Base-by-base conservation (phyloP, 2,329 filamentous ascomycete genomes). In the Zasmidium citrigriseum region DNA sequence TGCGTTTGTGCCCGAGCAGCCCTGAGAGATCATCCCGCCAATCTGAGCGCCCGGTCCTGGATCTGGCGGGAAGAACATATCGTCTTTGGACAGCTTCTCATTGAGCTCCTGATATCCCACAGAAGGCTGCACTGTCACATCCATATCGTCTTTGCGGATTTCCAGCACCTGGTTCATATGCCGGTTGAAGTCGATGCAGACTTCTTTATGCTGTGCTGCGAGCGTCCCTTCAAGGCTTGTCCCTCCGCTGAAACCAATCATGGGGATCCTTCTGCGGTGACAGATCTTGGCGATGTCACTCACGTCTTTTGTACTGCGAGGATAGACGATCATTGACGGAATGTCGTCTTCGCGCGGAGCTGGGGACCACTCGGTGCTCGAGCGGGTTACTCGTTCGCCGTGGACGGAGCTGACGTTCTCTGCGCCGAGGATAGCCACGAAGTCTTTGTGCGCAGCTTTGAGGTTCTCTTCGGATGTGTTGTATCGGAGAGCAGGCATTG, bases 181-280 rank as follows among this genome's bases (percentile, higher is more conserved):
- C 1, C 86, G 84, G 72, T 46, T 46, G 41, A 96, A 96, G 70
- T 97, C 93, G 52, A 97, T 89, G 64, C 89, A 93, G 70, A 97
- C 84, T 12, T 92, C 93, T 12, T 91, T 91, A 70, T 87, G 89
- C 0, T 91, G 91, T 16, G 91, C 90, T 0, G 91, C 90, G 74
- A 96, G 96, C 72, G 96, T 95, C n/a, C 89, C 93, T 73, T 96
- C 93, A 0, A 96, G 79, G 64, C 89, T 93, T 0, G 90, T 89
- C 14, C 92, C 93, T 2, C 91, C 92, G 0, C 90, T 95, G 71
- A 90, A 96, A 0, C 91, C 89, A 59, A 95, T 77, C 77, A 96
- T 89, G 1, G 93, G 93, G 54, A 96, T 84, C 16, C 83, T 86
- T 74, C 92, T 88, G 72, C 88, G 88, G 76, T 89, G 82, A 76